Base-by-base conservation (phyloP, 2,329 filamentous ascomycete species). In the Pseudogymnoascus sp. region DNA sequence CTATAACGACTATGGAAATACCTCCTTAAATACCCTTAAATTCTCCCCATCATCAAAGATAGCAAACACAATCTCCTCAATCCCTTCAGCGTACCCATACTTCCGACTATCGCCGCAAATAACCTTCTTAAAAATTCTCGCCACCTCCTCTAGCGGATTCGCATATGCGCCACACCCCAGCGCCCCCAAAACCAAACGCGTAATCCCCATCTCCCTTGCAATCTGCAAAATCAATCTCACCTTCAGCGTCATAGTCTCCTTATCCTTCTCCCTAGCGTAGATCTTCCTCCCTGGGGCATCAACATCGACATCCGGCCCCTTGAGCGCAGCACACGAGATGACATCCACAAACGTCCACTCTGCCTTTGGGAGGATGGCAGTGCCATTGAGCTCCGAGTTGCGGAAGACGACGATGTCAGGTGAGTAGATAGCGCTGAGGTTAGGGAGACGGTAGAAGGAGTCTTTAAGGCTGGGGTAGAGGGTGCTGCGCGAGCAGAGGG, bases 101-200 rank as follows among this genome's bases (percentile, higher is more conserved):
- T 74, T 90, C 86, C 0, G 66, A 39, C 70, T 90, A 85, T 31
- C 70, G 64, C 63, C 90, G 74, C 36, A 89, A n/a, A 71, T 64
- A 12, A 65, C 85, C 69, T 85, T 81, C 29, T 77, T 71, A 80
- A 86, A 91, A 68, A 85, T 86, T 36, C 75, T 65, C 1, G 83
- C 86, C n/a, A 90, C 83, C 66, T 85, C 84, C 34, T 76, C 73
- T 0, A 79, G 78, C 7, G 88, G 88, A 71, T 90, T 88, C 0
- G 68, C 69, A 71, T 88, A 89, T 0, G 82, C 86, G 3, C 87
- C 88, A 68, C 87, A 91, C 0, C 88, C 88, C 60, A 91, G 71
- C 0, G 88, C 87, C 0, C 88, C 87, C 1, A 91, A 77, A 4
- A 91, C 83, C 7, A 91, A 73, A 51, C 79, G 75, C 72, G 83